Base-by-base conservation (phyloP, 202 grass and related monocot genomes). In the Eragrostis tef region DNA sequence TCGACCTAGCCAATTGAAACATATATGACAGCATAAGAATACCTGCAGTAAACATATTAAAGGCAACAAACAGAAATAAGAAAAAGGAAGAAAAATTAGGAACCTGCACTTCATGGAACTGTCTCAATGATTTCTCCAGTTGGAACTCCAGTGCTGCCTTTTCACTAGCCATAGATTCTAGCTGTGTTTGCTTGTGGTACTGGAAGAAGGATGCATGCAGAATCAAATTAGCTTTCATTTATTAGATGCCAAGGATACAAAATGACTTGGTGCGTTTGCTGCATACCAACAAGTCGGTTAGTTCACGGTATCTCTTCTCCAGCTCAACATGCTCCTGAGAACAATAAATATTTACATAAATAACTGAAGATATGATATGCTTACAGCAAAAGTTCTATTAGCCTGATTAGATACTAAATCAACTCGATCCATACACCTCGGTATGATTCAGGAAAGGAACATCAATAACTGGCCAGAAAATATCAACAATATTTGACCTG, bases 131-230 rank as follows among this genome's bases (percentile, higher is more conserved):
- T 88, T 99, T 99, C 89, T 95, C 90, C 63, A 95, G 81, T 84
- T 99, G 96, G 50, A 99, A 99, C 73, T 99, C 96, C 39, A 99
- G 68, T 65, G 96, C 96, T 36, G 87, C 96, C 34, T 99, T 99
- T 85, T 96, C 89, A 84, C 96, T 93, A 34, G 93, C 85, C 93
- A 99, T 91, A 44, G 83, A 88, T 87, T 99, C 96, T 79, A 99
- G 78, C 78, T 99, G 93, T 76, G 95, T 99, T 99, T 99, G 96
- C 75, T 99, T 99, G 83, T 99, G 96, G 85, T 99, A 99, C 96
- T 99, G 78, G 80, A 90, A 88, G 67, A 86, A 89, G 41, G 81
- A 89, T 74, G 51, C 68, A 86, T 46, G 58, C 21, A 87, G 42
- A 79, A 70, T 84, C 34, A 93, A 69, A 67, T 54, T 74, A 77